A percentile compares a stretch with the other conserved stretches of the same genome.
Conservation (phyloP, 345 rosid genomes). For the Carallia brachiata region DNA sequence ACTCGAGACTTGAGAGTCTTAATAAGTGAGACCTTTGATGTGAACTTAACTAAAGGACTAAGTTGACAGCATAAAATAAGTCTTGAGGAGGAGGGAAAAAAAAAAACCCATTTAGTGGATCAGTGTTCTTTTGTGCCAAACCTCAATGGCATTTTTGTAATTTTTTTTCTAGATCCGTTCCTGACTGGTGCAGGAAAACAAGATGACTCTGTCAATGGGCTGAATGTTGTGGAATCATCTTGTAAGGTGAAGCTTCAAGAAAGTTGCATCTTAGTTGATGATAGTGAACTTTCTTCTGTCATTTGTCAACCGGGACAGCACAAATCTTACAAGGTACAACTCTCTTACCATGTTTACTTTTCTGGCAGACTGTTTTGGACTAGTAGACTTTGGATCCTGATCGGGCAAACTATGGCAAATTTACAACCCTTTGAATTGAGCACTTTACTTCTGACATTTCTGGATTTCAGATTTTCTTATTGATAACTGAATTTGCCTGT, state of each 20-base stretch:
- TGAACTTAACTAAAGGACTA: too few relatives aligned
- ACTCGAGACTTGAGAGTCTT: too few relatives aligned
- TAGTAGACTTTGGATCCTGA: not conserved
- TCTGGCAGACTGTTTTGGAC: not conserved
- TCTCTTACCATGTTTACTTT: not conserved
- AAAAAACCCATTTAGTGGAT: too few relatives aligned
- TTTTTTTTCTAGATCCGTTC: too few relatives aligned
- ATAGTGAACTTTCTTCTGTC: slow-evolving; percentile 12
- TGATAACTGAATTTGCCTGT: too few relatives aligned
- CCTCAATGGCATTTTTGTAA: too few relatives aligned
- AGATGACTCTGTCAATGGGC: not conserved
- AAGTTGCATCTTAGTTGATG: slow-evolving; percentile 27
- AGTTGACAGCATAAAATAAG: too few relatives aligned
- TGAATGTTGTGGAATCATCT: slow-evolving; percentile 12
- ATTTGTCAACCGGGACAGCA: slow-evolving; percentile 9
- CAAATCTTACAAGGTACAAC: slow-evolving; percentile 24
- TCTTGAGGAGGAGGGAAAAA: too few relatives aligned
- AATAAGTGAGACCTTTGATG: too few relatives aligned
- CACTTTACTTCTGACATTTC: not conserved
- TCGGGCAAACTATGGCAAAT: not conserved
- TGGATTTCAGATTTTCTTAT: not conserved
- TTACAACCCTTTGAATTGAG: not conserved
- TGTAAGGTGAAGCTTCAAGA: slow-evolving; percentile 21
- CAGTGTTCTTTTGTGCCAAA: too few relatives aligned
- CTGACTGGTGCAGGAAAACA: not conserved